Percentiles rank a stretch among this genome's conserved stretches.
Evolutionary conservation across 2,329 filamentous ascomycete species (phyloP).

Genomic region (Colletotrichum sp.): DNA sequence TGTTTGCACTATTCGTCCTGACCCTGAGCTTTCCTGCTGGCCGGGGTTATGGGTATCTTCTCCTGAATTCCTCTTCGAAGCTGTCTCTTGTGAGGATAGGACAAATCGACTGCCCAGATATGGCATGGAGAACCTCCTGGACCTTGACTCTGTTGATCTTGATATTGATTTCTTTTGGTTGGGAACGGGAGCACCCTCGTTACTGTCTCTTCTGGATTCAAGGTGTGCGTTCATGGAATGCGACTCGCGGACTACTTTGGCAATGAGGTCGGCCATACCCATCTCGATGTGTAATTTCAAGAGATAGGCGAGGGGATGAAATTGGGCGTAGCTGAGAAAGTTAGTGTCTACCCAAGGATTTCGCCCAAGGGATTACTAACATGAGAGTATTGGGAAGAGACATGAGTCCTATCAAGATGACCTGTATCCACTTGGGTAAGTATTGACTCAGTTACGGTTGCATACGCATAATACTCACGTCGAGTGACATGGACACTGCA

Average conservation of each 20-base stretch:
- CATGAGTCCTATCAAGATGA: constrained; percentile 28
- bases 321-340: constrained; percentile 28
- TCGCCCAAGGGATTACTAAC: constrained; percentile 12
- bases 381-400: constrained; percentile 29
- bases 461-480: constrained; percentile 20
- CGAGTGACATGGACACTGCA: constrained; percentile 27
- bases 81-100: neutral
- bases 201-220: neutral
- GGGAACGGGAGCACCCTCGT: neutral
- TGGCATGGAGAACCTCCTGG: neutral
- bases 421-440: neutral
- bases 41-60: neutral
- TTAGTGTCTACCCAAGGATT: neutral
- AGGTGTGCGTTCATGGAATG: constrained; percentile 32
- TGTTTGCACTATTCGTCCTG: neutral
- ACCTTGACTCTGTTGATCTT: neutral
- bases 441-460: accelerated
- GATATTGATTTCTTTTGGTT: neutral
- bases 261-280: constrained; percentile 54
- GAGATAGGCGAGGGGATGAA: constrained; percentile 52
- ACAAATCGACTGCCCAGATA: neutral
- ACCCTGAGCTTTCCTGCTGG: neutral
- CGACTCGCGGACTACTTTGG: constrained; percentile 31
- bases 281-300: constrained; percentile 57
- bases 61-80: neutral